Conservation (phyloP, 148 eudicot genomes). For the Arctostaphylos glauca region DNA sequence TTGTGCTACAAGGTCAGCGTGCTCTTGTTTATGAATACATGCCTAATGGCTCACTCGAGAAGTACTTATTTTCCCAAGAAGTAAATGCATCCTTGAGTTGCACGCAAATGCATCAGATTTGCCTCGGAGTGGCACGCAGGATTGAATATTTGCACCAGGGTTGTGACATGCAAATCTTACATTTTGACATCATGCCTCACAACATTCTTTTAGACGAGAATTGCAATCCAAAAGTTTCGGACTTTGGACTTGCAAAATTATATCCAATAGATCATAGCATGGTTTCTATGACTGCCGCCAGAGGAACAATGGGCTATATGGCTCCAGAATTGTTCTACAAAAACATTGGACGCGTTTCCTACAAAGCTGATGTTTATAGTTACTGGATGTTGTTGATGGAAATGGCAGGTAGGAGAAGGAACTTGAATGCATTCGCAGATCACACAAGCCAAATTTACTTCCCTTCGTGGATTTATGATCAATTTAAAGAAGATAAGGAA, state of each 20-base stretch:
- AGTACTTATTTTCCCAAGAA: no score
- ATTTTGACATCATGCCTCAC: slow-evolving; percentile 7
- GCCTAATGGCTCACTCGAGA: no score
- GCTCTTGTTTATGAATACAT: slow-evolving; percentile 18
- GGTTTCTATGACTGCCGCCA: slow-evolving; percentile 15
- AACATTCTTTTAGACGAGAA: neutral
- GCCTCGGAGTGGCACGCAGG: slow-evolving; percentile 26
- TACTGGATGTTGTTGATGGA: slow-evolving; percentile 11
- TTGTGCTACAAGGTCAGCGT: slow-evolving; percentile 20
- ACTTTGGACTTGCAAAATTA: slow-evolving; percentile 25
- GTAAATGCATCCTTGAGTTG: no score
- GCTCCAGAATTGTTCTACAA: neutral
- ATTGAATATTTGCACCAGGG: slow-evolving; percentile 26
- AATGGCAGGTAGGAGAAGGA: slow-evolving; percentile 1
- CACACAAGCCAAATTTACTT: slow-evolving; percentile 14
- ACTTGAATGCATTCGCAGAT: neutral
- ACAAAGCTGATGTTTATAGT: slow-evolving; percentile 8
- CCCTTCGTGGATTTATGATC: slow-evolving; percentile 12
- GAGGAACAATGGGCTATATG: slow-evolving; percentile 2
- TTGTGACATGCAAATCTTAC: slow-evolving; percentile 28
- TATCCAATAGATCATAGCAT: slow-evolving; percentile 16
- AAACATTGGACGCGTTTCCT: no score
- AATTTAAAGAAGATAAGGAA: neutral
- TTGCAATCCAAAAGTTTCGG: slow-evolving; percentile 25
- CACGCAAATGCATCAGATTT: no score